A percentile compares a stretch with the other conserved stretches of the same genome.
phyloP scores from a whole-genome alignment of 148 eudicot genomes.

The Euryodendron excelsum region DNA sequence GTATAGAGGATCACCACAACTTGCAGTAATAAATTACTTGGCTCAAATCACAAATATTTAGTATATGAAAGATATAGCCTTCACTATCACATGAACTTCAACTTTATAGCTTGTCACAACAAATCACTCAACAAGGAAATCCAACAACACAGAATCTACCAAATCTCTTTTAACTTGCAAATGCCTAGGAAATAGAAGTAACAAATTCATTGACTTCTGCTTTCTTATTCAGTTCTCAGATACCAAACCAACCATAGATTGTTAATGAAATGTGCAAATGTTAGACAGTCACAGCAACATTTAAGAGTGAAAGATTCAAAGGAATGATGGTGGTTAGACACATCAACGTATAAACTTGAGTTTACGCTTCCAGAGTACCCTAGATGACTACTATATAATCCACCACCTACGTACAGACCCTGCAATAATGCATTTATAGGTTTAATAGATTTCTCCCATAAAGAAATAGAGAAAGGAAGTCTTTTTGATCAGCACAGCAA shows the following conservation, averaged over 20 bases:
- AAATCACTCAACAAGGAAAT: neutral
- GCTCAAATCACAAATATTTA: neutral
- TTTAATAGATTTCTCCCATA: too few species aligned
- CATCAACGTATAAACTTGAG: conserved; percentile 58
- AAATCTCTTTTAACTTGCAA: neutral
- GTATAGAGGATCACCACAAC: neutral
- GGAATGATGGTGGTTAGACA: neutral
- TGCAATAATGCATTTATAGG: conserved; percentile 34
- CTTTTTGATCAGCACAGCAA: conserved; percentile 1
- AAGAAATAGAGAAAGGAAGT: neutral
- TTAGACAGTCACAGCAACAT: neutral
- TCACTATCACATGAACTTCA: neutral
- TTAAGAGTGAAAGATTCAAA: neutral
- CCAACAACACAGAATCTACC: neutral
- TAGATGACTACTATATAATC: conserved; percentile 47
- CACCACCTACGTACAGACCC: conserved; percentile 62
- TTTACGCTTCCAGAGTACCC: conserved; percentile 49
- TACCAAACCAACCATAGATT: conserved; percentile 10
- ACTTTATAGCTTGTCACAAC: too few species aligned
- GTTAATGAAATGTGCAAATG: neutral
- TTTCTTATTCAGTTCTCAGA: neutral
- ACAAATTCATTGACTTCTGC: neutral
- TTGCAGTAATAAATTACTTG: neutral
- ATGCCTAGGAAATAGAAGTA: neutral
- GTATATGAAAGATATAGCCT: neutral